phyloP scores from a whole-genome alignment of 768 basidiomycete species.

The Dentipellis sp. region DNA sequence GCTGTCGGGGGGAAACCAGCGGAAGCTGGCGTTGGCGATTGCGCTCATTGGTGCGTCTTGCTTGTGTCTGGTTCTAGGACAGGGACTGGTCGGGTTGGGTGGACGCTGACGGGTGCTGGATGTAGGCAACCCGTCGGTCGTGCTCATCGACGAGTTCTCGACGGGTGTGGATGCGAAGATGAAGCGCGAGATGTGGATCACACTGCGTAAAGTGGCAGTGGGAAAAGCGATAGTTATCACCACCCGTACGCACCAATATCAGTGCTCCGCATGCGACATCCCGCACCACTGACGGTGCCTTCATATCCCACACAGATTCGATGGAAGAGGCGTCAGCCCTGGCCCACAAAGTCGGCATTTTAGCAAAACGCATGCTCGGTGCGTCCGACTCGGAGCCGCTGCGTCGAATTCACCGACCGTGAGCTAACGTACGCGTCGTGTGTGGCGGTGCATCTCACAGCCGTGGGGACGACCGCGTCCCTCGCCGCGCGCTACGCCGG shows the following conservation, averaged over 20 bases:
- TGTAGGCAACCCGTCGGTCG: slow-evolving; percentile 63
- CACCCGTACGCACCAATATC: slow-evolving; percentile 39
- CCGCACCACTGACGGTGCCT: background rate
- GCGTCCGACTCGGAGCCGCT: slow-evolving; percentile 10
- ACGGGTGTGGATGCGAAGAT: slow-evolving; percentile 78
- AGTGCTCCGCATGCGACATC: background rate
- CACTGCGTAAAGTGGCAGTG: slow-evolving; percentile 50
- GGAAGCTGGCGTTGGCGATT: slow-evolving; percentile 69
- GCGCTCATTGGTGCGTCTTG: slow-evolving; percentile 49
- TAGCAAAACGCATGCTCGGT: slow-evolving; percentile 66
- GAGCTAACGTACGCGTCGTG: background rate
- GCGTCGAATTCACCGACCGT: background rate
- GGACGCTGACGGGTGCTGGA: background rate
- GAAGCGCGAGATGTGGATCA: slow-evolving; percentile 79
- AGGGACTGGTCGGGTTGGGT: background rate
- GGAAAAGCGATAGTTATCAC: slow-evolving; percentile 69
- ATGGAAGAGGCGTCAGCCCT: slow-evolving; percentile 82
- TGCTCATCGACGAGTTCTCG: slow-evolving; percentile 78
- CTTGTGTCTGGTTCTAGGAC: background rate
- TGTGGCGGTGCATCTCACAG: slow-evolving; percentile 22
- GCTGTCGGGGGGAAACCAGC: slow-evolving; percentile 72
- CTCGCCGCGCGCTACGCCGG: slow-evolving; percentile 60
- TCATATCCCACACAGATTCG: slow-evolving; percentile 38
- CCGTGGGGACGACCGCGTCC: slow-evolving; percentile 55
- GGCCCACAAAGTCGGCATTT: slow-evolving; percentile 67